phyloP scores from a whole-genome alignment of 192 early-diverging fungal species.

The Coemansia sp. region DNA sequence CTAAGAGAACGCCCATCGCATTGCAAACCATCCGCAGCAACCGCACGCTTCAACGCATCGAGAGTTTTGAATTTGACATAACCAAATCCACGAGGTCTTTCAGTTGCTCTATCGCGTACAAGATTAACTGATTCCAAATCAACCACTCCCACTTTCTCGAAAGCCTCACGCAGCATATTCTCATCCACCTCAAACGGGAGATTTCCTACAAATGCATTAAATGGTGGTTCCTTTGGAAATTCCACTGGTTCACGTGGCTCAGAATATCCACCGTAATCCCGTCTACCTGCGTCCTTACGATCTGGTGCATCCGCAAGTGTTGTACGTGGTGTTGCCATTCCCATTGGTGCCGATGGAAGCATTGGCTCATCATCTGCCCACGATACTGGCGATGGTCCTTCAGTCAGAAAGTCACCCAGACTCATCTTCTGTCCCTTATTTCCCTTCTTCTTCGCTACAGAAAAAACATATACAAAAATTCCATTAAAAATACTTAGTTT shows the following conservation, averaged over 20 bases:
- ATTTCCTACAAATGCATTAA: slow-evolving; percentile 88
- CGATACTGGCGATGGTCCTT: slow-evolving; percentile 28
- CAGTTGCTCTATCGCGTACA: slow-evolving; percentile 73
- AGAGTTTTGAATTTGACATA: slow-evolving; percentile 92
- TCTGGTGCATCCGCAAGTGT: slow-evolving; percentile 34
- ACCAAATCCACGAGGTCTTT: slow-evolving; percentile 88
- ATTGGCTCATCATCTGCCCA: slow-evolving; percentile 94
- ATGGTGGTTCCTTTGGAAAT: slow-evolving; percentile 84
- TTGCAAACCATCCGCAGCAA: slow-evolving; percentile 57
- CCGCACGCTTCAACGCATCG: slow-evolving; percentile 78
- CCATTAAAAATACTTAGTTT: background rate
- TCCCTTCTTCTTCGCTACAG: slow-evolving; percentile 73
- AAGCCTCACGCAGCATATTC: slow-evolving; percentile 69
- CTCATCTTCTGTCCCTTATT: slow-evolving; percentile 68
- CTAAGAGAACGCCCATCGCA: slow-evolving; percentile 71
- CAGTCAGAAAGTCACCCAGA: slow-evolving; percentile 71
- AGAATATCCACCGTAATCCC: slow-evolving; percentile 9
- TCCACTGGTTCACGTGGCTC: slow-evolving; percentile 54
- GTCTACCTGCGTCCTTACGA: slow-evolving; percentile 19
- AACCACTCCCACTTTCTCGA: slow-evolving; percentile 59
- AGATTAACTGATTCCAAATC: slow-evolving; percentile 80
- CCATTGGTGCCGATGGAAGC: slow-evolving; percentile 76
- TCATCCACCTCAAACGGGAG: slow-evolving; percentile 83
- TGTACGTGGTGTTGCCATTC: slow-evolving; percentile 17
- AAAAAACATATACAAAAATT: background rate